Percentiles rank a stretch among this genome's conserved stretches.
phyloP scores from a whole-genome alignment of 2,329 filamentous ascomycete species.

The Dendryphion nanum region DNA sequence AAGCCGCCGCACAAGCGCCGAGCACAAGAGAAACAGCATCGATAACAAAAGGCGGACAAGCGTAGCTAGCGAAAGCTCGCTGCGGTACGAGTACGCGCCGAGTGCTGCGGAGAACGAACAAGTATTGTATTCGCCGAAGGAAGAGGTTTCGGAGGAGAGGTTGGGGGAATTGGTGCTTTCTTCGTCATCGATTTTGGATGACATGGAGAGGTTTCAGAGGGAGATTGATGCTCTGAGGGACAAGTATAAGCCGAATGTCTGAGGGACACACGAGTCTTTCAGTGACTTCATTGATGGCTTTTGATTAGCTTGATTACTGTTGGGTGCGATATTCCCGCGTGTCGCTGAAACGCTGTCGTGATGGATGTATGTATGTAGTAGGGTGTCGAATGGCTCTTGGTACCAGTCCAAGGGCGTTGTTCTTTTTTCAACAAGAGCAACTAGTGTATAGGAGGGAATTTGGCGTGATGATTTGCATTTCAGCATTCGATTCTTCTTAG shows the following conservation, averaged over 20 bases:
- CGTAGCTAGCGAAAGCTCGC: constrained; percentile 31
- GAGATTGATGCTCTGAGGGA: constrained; percentile 39
- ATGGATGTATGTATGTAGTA: too few species aligned
- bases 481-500: too few species aligned
- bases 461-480: too few species aligned
- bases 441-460: too few species aligned
- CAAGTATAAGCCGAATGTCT: constrained; percentile 19
- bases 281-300: too few species aligned
- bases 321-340: too few species aligned
- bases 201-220: constrained; percentile 40
- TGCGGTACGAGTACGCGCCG: constrained; percentile 23
- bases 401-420: too few species aligned
- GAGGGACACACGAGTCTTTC: too few species aligned
- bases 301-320: too few species aligned
- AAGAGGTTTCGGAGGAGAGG: constrained; percentile 17
- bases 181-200: constrained; percentile 29
- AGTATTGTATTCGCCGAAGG: constrained; percentile 25
- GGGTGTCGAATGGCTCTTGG: too few species aligned
- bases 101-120: constrained; percentile 21
- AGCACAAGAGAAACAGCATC: constrained; percentile 22
- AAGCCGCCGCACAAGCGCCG: constrained; percentile 25
- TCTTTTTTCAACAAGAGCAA: too few species aligned
- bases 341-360: too few species aligned
- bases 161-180: neutral
- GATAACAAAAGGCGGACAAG: constrained; percentile 33